Evolutionary conservation across 108 stramenopile genomes (phyloP), one percentile per base, ranked within the genome.

Genomic region (Fragilaria radians): DNA sequence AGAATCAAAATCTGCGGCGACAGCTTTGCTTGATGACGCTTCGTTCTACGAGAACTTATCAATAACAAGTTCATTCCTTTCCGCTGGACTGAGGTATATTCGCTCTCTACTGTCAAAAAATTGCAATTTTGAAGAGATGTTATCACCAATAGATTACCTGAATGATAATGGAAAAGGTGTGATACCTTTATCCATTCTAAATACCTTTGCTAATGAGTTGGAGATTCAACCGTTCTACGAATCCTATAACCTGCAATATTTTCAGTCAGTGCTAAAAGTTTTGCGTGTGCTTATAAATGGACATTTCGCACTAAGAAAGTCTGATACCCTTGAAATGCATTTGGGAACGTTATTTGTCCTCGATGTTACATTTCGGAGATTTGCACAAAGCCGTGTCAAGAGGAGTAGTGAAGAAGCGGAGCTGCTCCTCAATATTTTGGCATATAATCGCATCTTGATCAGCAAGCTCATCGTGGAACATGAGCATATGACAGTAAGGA

Each of bases 21-120:
- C 50, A 5, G 32, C 46, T 30, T 42, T 78, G 0, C 52, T 78
- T 9, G 22, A 52, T n/a, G 77, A 78, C 63, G 29, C 65, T 14
- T 65, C 54, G 32, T 78, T 78, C 53, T 60, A 61, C 25, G 72
- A 73, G 32, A 51, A 47, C 32, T 42, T 47, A 0, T 48, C 55
- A 18, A 52, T 52, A 11, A 14, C 36, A 11, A 11, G 11, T 42
- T 14, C 11, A 7, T 42, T 42, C 14, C 11, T 42, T 11, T 11
- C 14, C 11, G 36, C 36, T 42, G 36, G 36, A 14, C 36, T 42
- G 7, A 7, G 7, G 11, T 14, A 42, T 42, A 14, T 42, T 42
- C 11, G 14, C 7, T 7, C 36, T 42, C 14, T 42, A 14, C 7
- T 42, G 7, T 7, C 36, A 42, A 14, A 7, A 11, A 14, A 42